A percentile compares a stretch with the other conserved stretches of the same genome.
These are phyloP conservation scores for Micractinium sp. DNA, from an alignment of 139 green algal species.

Conservation along the genomic window DNA sequence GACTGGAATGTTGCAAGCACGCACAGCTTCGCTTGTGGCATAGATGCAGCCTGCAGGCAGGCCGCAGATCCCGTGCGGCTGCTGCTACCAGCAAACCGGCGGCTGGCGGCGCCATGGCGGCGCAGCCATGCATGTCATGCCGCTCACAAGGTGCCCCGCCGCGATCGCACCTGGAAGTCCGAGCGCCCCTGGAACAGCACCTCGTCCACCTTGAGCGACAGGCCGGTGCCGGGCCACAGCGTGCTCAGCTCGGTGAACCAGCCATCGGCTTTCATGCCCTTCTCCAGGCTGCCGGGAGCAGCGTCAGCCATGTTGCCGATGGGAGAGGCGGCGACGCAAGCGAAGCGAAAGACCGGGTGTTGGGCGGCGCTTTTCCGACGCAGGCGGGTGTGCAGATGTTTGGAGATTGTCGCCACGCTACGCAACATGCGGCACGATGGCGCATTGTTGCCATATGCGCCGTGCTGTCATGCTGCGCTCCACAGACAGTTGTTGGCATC, in stretches of 20 bases:
- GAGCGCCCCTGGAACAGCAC: constrained; percentile 85
- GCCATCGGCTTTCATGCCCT: constrained; percentile 61
- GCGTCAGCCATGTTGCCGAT: constrained; percentile 9
- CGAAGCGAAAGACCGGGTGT: too few species aligned
- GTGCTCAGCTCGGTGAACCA: constrained; percentile 92
- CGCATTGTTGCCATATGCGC: too few species aligned
- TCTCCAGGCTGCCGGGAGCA: constrained; percentile 45
- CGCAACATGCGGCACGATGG: too few species aligned
- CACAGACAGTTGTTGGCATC: too few species aligned
- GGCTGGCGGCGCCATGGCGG: not conserved
- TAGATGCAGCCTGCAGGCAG: not conserved
- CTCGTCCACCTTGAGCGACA: constrained; percentile 91
- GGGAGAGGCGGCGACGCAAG: too few species aligned
- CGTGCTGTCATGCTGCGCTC: too few species aligned
- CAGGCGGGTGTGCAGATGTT: too few species aligned
- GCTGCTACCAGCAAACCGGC: not conserved
- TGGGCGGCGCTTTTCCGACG: too few species aligned
- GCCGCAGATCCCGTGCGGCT: not conserved
- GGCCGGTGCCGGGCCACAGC: constrained; percentile 94
- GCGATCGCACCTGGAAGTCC: constrained; percentile 88
- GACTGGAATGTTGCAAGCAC: too few species aligned
- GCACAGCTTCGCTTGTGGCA: too few species aligned
- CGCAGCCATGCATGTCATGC: not conserved
- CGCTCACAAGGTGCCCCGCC: not conserved
- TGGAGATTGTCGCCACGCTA: too few species aligned